A percentile compares a stretch with the other conserved stretches of the same genome.
These are phyloP conservation scores for Persicaria maculosa DNA, from an alignment of 148 eudicot species.

Conservation along the genomic window DNA sequence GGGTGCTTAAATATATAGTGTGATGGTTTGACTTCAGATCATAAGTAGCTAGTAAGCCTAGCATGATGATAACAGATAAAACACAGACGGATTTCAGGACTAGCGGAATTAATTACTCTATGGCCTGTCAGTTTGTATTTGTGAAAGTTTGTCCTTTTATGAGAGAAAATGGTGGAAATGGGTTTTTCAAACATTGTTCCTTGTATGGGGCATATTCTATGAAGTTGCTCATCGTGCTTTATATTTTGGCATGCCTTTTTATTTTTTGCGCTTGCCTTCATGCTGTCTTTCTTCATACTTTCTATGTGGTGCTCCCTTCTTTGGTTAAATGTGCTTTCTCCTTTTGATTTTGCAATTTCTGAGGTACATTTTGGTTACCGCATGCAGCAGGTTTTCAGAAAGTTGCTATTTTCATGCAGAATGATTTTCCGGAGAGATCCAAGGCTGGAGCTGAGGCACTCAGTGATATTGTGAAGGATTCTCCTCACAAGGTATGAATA, in stretches of 20 bases:
- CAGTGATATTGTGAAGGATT: conserved; percentile 61
- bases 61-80: neutral
- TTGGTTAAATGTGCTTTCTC: conserved; percentile 22
- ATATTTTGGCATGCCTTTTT: neutral
- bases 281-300: neutral
- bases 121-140: neutral
- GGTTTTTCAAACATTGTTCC: neutral
- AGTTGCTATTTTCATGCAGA: conserved; percentile 99
- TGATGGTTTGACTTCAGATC: neutral
- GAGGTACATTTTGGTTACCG: conserved; percentile 84
- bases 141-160: neutral
- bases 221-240: neutral
- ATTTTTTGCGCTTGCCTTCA: neutral
- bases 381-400: conserved; percentile 99
- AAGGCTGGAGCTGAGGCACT: conserved; percentile 37
- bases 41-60: neutral
- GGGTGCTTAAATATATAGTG: neutral
- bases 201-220: neutral
- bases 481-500: conserved; percentile 73
- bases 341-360: conserved; percentile 39
- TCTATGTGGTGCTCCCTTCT: neutral
- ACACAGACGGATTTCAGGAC: neutral
- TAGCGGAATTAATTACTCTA: neutral
- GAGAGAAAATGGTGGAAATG: too few species aligned
- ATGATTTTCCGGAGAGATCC: conserved; percentile 57